Evolutionary conservation across 352 stramenopile genomes (phyloP).

Genomic region (Pythium aphanidermatum): DNA sequence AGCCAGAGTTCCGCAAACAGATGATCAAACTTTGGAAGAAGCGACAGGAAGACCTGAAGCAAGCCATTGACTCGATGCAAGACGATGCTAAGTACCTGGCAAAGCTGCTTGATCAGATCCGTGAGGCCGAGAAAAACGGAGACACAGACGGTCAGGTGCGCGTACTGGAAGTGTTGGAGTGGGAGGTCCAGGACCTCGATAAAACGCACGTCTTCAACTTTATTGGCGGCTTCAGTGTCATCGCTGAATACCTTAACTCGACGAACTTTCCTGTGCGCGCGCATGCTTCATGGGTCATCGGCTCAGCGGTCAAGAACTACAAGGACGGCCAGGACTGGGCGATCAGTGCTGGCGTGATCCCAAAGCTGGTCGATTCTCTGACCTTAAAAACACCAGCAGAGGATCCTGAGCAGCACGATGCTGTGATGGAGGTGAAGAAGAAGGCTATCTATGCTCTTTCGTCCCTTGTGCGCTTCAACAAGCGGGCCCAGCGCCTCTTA

Average conservation of each 20-base stretch:
- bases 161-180: slow-evolving; percentile 69
- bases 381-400: slow-evolving; percentile 20
- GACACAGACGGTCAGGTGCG: slow-evolving; percentile 42
- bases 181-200: slow-evolving; percentile 84
- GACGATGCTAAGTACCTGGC: slow-evolving; percentile 75
- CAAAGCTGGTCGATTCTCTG: slow-evolving; percentile 57
- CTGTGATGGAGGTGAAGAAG: slow-evolving; percentile 72
- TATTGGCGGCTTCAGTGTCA: slow-evolving; percentile 71
- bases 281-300: slow-evolving; percentile 60
- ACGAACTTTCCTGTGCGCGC: slow-evolving; percentile 56
- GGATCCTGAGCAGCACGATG: slow-evolving; percentile 1
- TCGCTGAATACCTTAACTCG: slow-evolving; percentile 66
- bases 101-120: slow-evolving; percentile 66
- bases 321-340: slow-evolving; percentile 76
- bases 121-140: slow-evolving; percentile 43
- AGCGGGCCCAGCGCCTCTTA: slow-evolving; percentile 65
- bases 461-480: slow-evolving; percentile 59
- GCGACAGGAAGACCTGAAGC: slow-evolving; percentile 73
- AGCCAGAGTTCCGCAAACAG: slow-evolving; percentile 61
- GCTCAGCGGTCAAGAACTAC: slow-evolving; percentile 80
- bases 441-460: slow-evolving; percentile 79
- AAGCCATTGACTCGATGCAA: slow-evolving; percentile 70
- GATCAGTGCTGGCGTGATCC: slow-evolving; percentile 66
- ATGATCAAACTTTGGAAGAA: slow-evolving; percentile 81
- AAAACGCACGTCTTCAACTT: slow-evolving; percentile 86